Evolutionary conservation across 208 protist genomes (phyloP), one percentile per base, ranked within the genome.

Genomic region (Acanthamoeba healyi): DNA sequence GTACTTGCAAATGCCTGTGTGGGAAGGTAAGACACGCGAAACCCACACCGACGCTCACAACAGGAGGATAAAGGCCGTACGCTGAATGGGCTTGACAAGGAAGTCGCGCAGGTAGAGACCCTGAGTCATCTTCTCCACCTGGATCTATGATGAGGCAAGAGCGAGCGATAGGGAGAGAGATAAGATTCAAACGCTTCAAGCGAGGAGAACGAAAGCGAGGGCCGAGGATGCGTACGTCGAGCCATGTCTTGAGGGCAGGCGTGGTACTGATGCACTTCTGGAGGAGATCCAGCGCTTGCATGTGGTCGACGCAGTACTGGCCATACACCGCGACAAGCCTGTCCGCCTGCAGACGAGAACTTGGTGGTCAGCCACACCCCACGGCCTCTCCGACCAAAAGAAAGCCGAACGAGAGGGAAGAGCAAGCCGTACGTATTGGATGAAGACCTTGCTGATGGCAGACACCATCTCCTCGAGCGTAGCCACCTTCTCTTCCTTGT

Each of bases 21-120:
- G 22, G 14, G 54, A 26, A 51, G 46, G 22, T 19, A 19, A 54
- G 4, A n/a, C n/a, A n/a, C n/a, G 56, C 56, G 24, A 14, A 24
- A 63, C 17, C 56, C 12, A 22, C 54, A 12, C 22, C 22, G 15
- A 61, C 12, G 12, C 54, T 61, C 54, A 61, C 12, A 22, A 26
- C 15, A 26, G 54, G 12, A 12, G 54, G 54, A 26, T 61, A 26
- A 22, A 9, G n/a, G 4, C 0, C 24, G 51, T 88, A 65, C 79
- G 79, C 32, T 88, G 79, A 26, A 88, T 88, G 29, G 79, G 79
- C 36, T 88, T 88, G 51, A 88, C 42, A 9, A 88, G 46, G 24
- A 65, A 88, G 44, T 88, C 79, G 32, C 79, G 79, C 42, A 88
- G 44, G 32, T 65, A 88, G 6, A 88, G 79, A 10, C 79, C 79